Evolutionary conservation across 495 filamentous ascomycete species (phyloP).

Genomic region (Penicillium maclennaniae): DNA sequence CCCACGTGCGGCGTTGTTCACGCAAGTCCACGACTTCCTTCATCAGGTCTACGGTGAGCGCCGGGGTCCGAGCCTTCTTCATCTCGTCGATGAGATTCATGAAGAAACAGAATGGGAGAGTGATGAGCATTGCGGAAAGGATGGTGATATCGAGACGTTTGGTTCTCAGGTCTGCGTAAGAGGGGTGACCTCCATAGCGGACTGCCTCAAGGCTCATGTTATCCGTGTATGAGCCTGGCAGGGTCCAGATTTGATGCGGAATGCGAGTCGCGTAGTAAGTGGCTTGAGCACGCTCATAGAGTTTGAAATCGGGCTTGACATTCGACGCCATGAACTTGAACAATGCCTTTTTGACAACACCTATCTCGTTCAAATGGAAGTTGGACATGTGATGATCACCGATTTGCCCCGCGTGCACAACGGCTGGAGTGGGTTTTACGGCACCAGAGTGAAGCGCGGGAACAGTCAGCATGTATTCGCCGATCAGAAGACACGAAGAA

Average conservation of each 20-base stretch:
- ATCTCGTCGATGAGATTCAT: slow-evolving; percentile 13
- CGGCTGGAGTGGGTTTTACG: not conserved
- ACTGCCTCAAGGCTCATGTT: slow-evolving; percentile 20
- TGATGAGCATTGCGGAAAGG: slow-evolving; percentile 24
- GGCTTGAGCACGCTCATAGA: slow-evolving; percentile 21
- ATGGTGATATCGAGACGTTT: slow-evolving; percentile 8
- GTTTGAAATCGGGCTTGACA: slow-evolving; percentile 14
- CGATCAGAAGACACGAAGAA: slow-evolving; percentile 17
- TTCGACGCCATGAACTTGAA: slow-evolving; percentile 20
- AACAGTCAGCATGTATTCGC: slow-evolving; percentile 14
- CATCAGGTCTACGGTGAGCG: slow-evolving; percentile 12
- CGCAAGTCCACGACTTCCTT: slow-evolving; percentile 21
- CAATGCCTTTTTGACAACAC: slow-evolving; percentile 10
- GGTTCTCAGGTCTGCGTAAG: slow-evolving; percentile 10
- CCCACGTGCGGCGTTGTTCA: slow-evolving; percentile 26
- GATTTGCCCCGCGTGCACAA: not conserved
- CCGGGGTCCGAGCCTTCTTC: not conserved
- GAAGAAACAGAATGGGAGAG: slow-evolving; percentile 20
- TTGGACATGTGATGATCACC: slow-evolving; percentile 7
- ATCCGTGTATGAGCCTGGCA: slow-evolving; percentile 1
- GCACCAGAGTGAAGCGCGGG: not conserved
- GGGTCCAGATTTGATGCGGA: slow-evolving; percentile 14
- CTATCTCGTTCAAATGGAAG: slow-evolving; percentile 14
- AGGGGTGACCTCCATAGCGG: slow-evolving; percentile 16
- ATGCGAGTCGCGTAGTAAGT: slow-evolving; percentile 25